These are phyloP conservation scores for Biscutella laevigata DNA, from an alignment of 441 rosid species.

Conservation along the genomic window DNA sequence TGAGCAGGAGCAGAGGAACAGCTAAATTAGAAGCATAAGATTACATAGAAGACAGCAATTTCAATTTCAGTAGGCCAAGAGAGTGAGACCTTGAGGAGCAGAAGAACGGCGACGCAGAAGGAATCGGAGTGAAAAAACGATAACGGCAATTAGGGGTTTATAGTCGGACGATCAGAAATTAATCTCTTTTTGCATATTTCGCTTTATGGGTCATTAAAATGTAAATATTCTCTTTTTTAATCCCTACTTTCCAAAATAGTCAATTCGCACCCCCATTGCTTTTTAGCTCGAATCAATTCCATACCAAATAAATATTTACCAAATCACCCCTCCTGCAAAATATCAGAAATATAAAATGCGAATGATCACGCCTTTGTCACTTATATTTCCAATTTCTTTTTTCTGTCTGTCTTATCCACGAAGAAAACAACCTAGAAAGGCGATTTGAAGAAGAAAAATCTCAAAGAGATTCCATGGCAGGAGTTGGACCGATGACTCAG, in stretches of 20 bases:
- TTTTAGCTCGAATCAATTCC: conserved; percentile 9
- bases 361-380: not conserved
- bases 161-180: conserved; percentile 21
- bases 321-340: not conserved
- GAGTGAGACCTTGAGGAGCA: conserved; percentile 25
- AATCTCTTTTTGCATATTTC: not conserved
- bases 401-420: not conserved
- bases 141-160: conserved; percentile 5
- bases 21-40: not conserved
- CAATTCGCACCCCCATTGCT: conserved; percentile 2
- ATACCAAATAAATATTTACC: not conserved
- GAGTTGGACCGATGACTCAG: conserved; percentile 30
- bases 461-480: conserved; percentile 22
- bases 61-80: not conserved
- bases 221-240: not conserved
- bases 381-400: not conserved
- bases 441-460: not conserved
- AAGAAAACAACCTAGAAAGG: conserved; percentile 22
- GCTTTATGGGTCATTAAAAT: not conserved
- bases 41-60: not conserved
- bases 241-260: not conserved
- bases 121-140: conserved; percentile 15
- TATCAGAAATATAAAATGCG: not conserved
- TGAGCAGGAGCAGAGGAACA: not conserved
- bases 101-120: conserved; percentile 28